Conservation (phyloP, 108 stramenopile species). For the Bacterosira constricta region DNA sequence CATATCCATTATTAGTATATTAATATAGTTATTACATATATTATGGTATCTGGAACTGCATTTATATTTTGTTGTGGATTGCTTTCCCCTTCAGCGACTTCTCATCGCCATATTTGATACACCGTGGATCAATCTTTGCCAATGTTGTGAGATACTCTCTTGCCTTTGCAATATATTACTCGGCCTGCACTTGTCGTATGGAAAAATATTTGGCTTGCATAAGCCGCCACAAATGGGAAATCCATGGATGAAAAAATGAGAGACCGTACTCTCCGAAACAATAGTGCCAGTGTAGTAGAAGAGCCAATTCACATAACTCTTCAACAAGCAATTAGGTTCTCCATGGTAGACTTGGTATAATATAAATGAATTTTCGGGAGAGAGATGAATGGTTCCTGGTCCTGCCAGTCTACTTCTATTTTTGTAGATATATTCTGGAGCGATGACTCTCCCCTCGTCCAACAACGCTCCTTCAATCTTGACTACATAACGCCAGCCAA, state of each 20-base stretch:
- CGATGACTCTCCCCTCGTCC: not conserved
- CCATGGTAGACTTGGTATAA: not conserved
- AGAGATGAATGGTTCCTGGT: not conserved
- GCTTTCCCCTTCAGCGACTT: slow-evolving; percentile 6
- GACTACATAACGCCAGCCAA: not conserved
- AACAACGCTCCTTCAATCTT: not conserved
- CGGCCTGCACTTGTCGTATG: not conserved
- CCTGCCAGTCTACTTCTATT: no score
- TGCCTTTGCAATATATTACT: not conserved
- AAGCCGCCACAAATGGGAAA: not conserved
- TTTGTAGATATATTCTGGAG: no score
- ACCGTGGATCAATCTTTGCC: not conserved
- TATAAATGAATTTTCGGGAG: not conserved
- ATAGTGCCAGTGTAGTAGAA: no score
- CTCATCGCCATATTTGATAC: not conserved
- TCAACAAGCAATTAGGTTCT: not conserved
- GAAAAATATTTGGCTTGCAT: not conserved
- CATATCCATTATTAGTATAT: no score
- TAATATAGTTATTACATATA: no score
- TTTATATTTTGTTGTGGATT: no score
- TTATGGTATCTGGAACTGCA: no score
- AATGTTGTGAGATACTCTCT: not conserved
- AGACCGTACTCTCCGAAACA: not conserved
- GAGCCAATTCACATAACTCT: not conserved
- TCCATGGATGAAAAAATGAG: not conserved